These are phyloP conservation scores for Flaveria ramosissima DNA, from an alignment of 129 eudicot genomes.

Conservation along the genomic window DNA sequence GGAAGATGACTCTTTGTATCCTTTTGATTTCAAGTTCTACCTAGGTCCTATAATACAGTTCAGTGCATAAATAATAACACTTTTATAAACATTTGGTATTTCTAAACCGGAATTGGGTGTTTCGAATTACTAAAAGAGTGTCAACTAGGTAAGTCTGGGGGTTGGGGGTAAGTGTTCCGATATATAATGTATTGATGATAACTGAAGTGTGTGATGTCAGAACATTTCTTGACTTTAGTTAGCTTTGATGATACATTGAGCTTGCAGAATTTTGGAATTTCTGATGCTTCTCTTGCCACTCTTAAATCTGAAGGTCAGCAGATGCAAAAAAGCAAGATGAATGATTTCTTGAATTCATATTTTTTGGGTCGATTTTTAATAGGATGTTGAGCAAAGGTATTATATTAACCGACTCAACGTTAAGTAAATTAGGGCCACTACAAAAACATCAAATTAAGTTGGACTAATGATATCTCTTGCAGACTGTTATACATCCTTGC, in stretches of 20 bases:
- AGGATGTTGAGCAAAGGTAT: neutral
- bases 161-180: neutral
- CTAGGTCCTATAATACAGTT: neutral
- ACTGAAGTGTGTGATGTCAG: neutral
- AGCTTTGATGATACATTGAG: constrained; percentile 76
- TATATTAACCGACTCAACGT: neutral
- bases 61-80: no score
- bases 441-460: neutral
- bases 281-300: constrained; percentile 81
- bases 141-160: neutral
- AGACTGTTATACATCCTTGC: neutral
- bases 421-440: neutral
- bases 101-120: neutral
- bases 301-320: constrained; percentile 77
- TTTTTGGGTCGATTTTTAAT: neutral
- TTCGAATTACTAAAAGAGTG: no score
- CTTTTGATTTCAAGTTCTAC: constrained; percentile 23
- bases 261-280: constrained; percentile 75
- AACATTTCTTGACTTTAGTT: constrained; percentile 46
- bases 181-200: neutral
- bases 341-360: constrained; percentile 12
- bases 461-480: no score
- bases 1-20: constrained; percentile 81
- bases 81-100: neutral
- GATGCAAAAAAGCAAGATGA: constrained; percentile 13